phyloP scores from a whole-genome alignment of 805 yeast genomes.

The Metschnikowia baotianmanensis region DNA sequence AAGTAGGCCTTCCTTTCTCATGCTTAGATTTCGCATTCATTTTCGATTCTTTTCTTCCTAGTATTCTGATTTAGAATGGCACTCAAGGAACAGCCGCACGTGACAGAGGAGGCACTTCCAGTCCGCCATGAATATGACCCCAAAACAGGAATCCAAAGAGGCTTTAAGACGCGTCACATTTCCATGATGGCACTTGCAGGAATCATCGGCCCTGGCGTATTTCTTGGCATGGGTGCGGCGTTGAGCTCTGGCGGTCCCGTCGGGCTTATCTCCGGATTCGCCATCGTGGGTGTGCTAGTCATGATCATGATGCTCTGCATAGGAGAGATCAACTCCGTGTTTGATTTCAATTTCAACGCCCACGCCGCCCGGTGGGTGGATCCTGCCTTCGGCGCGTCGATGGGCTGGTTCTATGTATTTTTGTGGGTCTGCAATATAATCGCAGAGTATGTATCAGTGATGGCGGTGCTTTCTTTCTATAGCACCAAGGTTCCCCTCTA shows the following conservation, averaged over 20 bases:
- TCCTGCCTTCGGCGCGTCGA: conserved; percentile 8
- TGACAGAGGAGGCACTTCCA: conserved; percentile 1
- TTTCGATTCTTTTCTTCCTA: not conserved
- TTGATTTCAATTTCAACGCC: conserved; percentile 10
- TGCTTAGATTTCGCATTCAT: too few relatives aligned
- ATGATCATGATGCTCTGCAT: conserved; percentile 10
- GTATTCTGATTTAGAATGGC: not conserved
- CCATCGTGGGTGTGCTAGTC: conserved; percentile 8
- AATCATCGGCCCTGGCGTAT: conserved; percentile 8
- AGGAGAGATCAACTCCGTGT: conserved; percentile 7
- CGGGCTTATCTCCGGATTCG: conserved; percentile 9
- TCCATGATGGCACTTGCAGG: conserved; percentile 10
- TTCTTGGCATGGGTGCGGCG: conserved; percentile 10
- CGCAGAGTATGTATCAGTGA: conserved; percentile 9
- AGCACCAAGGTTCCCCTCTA: conserved; percentile 8
- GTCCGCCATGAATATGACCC: conserved; percentile 8
- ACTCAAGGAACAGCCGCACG: not conserved
- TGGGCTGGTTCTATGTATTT: conserved; percentile 11
- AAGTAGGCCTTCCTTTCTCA: too few relatives aligned
- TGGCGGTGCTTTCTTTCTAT: conserved; percentile 5
- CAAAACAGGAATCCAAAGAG: conserved; percentile 8
- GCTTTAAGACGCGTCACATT: conserved; percentile 6
- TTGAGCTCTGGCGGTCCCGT: conserved; percentile 9
- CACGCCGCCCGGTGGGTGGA: conserved; percentile 10
- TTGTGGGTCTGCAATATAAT: conserved; percentile 8